Evolutionary conservation across 1,284 basidiomycete species (phyloP).

Genomic region (Puccinia coronata): DNA sequence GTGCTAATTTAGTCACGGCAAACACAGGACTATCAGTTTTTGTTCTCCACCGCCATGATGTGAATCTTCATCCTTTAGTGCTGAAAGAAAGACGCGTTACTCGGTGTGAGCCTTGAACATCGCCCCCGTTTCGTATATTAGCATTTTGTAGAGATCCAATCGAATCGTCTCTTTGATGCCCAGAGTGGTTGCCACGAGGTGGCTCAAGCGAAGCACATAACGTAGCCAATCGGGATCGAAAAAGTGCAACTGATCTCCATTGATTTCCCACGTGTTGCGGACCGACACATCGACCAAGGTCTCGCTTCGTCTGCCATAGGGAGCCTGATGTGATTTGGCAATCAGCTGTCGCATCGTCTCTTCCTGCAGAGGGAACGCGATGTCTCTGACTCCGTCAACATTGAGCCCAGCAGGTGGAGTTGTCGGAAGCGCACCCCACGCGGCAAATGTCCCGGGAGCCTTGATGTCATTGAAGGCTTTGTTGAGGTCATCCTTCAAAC

Average conservation of each 20-base stretch:
- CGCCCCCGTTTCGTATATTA: neutral
- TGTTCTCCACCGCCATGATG: too few species aligned
- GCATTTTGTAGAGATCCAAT: neutral
- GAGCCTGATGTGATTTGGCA: neutral
- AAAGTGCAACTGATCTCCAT: conserved; percentile 12
- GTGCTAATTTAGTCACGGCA: neutral
- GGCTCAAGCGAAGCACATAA: neutral
- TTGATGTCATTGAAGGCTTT: neutral
- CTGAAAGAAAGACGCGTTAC: neutral
- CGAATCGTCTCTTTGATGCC: neutral
- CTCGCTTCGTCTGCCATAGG: neutral
- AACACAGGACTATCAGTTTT: neutral
- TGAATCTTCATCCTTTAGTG: too few species aligned
- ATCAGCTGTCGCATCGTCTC: neutral
- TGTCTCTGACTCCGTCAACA: conserved; percentile 12
- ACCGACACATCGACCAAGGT: neutral
- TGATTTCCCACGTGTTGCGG: neutral
- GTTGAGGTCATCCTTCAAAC: too few species aligned
- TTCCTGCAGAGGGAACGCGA: neutral
- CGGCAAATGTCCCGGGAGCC: conserved; percentile 5
- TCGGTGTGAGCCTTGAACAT: neutral
- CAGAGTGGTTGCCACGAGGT: neutral
- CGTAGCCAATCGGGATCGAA: neutral
- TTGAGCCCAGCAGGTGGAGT: conserved; percentile 14
- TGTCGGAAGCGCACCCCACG: conserved; percentile 2